Evolutionary conservation across 2,329 filamentous ascomycete species (phyloP), one percentile per base, ranked within the genome.

Genomic region (Scedosporium apiospermum): DNA sequence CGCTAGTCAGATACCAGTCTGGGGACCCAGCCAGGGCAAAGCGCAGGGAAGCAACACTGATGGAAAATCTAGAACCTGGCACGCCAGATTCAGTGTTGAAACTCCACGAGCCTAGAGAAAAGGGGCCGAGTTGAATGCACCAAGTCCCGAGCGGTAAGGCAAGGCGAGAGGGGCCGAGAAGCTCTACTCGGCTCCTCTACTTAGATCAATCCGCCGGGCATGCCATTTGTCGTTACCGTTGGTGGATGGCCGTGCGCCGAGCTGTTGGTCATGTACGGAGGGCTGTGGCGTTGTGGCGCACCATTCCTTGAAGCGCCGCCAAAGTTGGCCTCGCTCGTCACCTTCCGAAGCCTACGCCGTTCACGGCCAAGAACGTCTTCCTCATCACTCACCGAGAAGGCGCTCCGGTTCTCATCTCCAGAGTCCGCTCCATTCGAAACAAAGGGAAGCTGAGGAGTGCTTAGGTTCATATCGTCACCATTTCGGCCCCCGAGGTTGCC

Each of bases 151-250:
- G 44, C 9, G 5, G 44, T 21, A n/a, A 49, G n/a, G n/a, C 44
- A 46, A n/a, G 27, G 4, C 6, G 27, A 30, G 27, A 30, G 27
- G 27, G 27, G 27, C 4, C 27, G 27, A 30, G 27, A 3, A 30
- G 27, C 27, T 30, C 27, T 30, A 30, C 27, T 30, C 6, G 6
- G 27, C 27, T 30, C 27, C 27, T 6, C n/a, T 1, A 3, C 16
- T 55, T 68, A 80, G 64, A 80, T 79, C 77, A 80, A 78, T 60
- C 78, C 78, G 23, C 78, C 78, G 0, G 78, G 75, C 64, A 75
- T 63, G 62, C 65, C 70, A 62, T 71, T 69, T 12, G 44, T 49
- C 42, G 21, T 63, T 9, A 60, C 57, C 2, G 38, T 7, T 12
- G 57, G 55, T 18, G 61, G 26, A 12, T 16, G 12, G 10, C 42